phyloP scores from a whole-genome alignment of 805 yeast species.

The Metschnikowia aberdeeniae region DNA sequence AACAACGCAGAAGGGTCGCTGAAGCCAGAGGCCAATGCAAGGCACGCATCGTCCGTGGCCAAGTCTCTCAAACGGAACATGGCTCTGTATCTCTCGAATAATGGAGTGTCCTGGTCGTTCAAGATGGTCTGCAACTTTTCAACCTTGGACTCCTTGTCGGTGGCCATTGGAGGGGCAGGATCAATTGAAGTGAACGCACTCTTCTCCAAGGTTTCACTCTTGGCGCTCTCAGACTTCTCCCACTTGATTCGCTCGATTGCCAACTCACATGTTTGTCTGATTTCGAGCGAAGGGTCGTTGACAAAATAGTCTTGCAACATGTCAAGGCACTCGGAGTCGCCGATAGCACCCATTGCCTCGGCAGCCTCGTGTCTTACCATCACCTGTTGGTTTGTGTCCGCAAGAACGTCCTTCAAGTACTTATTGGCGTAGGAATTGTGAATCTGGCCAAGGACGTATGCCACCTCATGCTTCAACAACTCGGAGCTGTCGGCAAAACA shows the following conservation, averaged over 20 bases:
- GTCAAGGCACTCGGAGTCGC: conserved; percentile 68
- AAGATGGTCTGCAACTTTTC: conserved; percentile 62
- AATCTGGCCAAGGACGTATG: conserved; percentile 95
- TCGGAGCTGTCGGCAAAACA: conserved; percentile 82
- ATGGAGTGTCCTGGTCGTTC: conserved; percentile 71
- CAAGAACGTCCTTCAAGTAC: conserved; percentile 65
- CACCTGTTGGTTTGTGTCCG: conserved; percentile 64
- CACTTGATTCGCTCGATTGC: conserved; percentile 93
- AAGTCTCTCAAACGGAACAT: conserved; percentile 97
- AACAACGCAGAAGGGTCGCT: conserved; percentile 88
- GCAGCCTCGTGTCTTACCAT: conserved; percentile 99
- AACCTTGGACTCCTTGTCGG: conserved; percentile 49
- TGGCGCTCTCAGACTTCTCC: conserved; percentile 69
- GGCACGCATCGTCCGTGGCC: conserved; percentile 88
- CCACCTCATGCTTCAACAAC: conserved; percentile 93
- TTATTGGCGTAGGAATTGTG: conserved; percentile 77
- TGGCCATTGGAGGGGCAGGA: conserved; percentile 97
- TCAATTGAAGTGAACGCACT: conserved; percentile 86
- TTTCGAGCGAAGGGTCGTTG: conserved; percentile 80
- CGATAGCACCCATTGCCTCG: conserved; percentile 95
- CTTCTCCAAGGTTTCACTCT: conserved; percentile 65
- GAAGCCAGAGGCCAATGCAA: conserved; percentile 88
- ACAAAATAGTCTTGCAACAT: conserved; percentile 58
- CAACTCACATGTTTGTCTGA: conserved; percentile 95
- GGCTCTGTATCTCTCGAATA: conserved; percentile 94